Base-by-base conservation (phyloP, 1,139 yeast species). In the Blastobotrys elegans region DNA sequence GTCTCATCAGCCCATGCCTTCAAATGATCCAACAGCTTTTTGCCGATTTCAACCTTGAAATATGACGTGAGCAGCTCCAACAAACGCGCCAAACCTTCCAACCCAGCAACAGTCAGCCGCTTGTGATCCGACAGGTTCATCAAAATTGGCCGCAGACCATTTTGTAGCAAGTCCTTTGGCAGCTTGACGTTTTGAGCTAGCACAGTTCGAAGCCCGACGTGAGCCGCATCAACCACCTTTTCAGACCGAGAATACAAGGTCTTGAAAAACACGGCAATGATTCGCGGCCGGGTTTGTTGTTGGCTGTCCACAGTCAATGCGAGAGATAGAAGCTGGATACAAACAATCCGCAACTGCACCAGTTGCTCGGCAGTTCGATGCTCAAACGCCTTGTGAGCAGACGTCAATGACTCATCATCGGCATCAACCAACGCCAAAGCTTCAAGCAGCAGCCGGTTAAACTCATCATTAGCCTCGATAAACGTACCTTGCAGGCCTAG, bases 1-100 rank as follows among this genome's bases (percentile, higher is more conserved):
- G 79, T 77, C 6, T 95, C 88, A 56, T 88, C 94, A 0, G 97
- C 96, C 96, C 97, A 90, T 0, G 97, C 96, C 77, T 84, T 86
- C 56, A 92, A 72, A 66, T 94, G 98, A 60, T 94, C 98, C 27
- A 94, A 74, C 47, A 94, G 71, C 60, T 94, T 94, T 49, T 90
- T 77, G 30, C 99, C 99, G 56, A 94, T 92, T 65, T 94, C 99
- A 20, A 92, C 97, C 63, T 95, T 84, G 71, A 94, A 94, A 60
- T 94, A 92, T 2, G 95, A 87, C 33, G 92, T 89, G 56, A 94
- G 73, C 22, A 94, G 71, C 60, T 92, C 97, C 46, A 94, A 72
- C 30, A 94, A 72, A 44, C 95, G 74, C 0, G 97, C 95, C 31
- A 94, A 71, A 0, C 97, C 97, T 61, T 90, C 96, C 22, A 94